Evolutionary conservation across 2,329 filamentous ascomycete species (phyloP), one percentile per base, ranked within the genome.

Genomic region (Sclerotiophoma versabilis): DNA sequence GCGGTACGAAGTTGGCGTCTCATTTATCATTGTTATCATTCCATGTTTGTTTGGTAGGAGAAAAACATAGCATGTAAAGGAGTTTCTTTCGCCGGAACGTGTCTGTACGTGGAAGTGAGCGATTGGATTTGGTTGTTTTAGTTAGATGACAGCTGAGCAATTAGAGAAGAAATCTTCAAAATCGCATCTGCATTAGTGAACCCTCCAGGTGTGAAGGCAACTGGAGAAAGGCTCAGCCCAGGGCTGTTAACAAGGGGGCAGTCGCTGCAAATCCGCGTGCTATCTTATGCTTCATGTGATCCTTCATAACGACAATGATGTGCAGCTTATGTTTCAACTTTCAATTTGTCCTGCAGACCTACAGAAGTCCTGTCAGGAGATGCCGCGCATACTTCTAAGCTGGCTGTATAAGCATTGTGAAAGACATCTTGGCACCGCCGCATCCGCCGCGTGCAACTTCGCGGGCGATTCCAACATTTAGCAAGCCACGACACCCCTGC

Each of bases 11-110:
- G 56, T 59, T 65, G 54, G 54, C 59, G 61, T 70, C 48, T 66
- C 58, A 57, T 58, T 66, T 50, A 60, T 58, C 56, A 62, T 65
- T 46, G 23, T 56, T 47, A 56, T 51, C 42, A 51, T 47, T 56
- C 60, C 52, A 60, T 62, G 63, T 62, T 59, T 54, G 56, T 60
- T 43, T 56, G 60, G 63, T 51, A 60, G 56, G 66, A 55, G 58
- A 60, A 66, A 66, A 67, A 68, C 57, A 54, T 49, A 64, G 61
- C 65, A 65, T 69, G 60, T 62, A 60, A 62, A 63, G 64, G 61
- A 66, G 63, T 65, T 56, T 61, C 59, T 59, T 62, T 54, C 54
- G 33, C 33, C 37, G 25, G 47, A 47, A 54, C 41, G 50, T 45
- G 51, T 53, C 58, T 58, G 52, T 55, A 51, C 53, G 46, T 58